Evolutionary conservation across 2,329 filamentous ascomycete genomes (phyloP), one percentile per base, ranked within the genome.

Genomic region (Chaetomium globosum): DNA sequence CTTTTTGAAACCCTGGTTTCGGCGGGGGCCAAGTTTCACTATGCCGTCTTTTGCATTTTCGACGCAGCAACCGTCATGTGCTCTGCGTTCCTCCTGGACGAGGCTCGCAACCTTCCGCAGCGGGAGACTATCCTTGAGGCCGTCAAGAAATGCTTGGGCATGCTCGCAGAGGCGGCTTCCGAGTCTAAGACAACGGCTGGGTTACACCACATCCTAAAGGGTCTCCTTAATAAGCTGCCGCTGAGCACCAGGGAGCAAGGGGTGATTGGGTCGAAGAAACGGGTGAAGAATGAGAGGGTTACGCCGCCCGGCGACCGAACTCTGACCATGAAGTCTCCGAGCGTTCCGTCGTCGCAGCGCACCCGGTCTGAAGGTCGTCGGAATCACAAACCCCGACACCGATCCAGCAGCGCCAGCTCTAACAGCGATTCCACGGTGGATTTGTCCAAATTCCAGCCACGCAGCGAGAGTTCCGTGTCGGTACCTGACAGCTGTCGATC

Each of bases 31-130:
- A 74, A 72, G 59, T 75, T 73, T 63, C 72, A 73, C 56, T 74
- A 72, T 63, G 69, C 71, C 52, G 69, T 74, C 60, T 74, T 75
- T 62, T 75, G 73, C 68, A 72, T 75, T 46, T 75, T 75, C 56
- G 73, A 75, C 58, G 70, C 72, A 28, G 65, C 72, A 10, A 74
- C 72, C 12, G 67, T 71, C 46, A 56, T 75, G 63, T 75, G 72
- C 63, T 74, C 72, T 8, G 73, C 70, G 1, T 65, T 75, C 30
- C 64, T 72, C 16, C 71, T 73, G 56, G 73, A 75, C 52, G 67
- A 69, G 28, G 69, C 69, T 12, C 59, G 68, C 49, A 71, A 59
- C n/a, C 67, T 75, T 3, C 73, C 73, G 21, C 67, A 72, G 61
- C 66, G 73, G 10, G 69, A 71, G 30, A 59, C 53, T 12, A 63